A percentile compares a stretch with the other conserved stretches of the same genome.
phyloP scores from a whole-genome alignment of 495 filamentous ascomycete genomes.

The Bacidia rubella region DNA sequence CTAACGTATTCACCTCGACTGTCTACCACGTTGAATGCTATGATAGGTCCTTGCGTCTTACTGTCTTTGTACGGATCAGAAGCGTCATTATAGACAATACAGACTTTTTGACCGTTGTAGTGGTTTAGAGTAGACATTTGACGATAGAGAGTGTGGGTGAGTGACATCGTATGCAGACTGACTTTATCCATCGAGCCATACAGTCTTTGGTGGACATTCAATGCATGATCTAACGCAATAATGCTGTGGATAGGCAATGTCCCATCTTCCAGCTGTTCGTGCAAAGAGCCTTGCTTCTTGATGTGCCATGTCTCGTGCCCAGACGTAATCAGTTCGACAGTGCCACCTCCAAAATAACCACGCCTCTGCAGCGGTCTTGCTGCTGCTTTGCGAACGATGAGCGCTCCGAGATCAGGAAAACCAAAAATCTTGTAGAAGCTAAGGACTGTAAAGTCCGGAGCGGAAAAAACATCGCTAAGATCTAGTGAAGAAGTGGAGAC shows the following conservation, averaged over 20 bases:
- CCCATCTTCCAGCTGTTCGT: slow-evolving; percentile 63
- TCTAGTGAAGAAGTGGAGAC: slow-evolving; percentile 67
- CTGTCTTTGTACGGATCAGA: slow-evolving; percentile 39
- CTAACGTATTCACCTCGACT: slow-evolving; percentile 41
- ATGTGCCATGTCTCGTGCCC: slow-evolving; percentile 49
- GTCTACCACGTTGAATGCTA: slow-evolving; percentile 54
- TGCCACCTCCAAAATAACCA: slow-evolving; percentile 88
- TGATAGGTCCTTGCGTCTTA: slow-evolving; percentile 49
- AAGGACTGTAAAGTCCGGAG: slow-evolving; percentile 77
- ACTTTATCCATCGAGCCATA: slow-evolving; percentile 50
- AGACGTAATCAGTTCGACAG: slow-evolving; percentile 67
- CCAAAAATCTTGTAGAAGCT: slow-evolving; percentile 98
- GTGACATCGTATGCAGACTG: slow-evolving; percentile 46
- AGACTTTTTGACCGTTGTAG: slow-evolving; percentile 41
- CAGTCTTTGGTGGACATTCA: slow-evolving; percentile 48
- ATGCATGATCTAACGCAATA: slow-evolving; percentile 53
- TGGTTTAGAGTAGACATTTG: slow-evolving; percentile 42
- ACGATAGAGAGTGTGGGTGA: slow-evolving; percentile 38
- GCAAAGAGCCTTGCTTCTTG: slow-evolving; percentile 42
- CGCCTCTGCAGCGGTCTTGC: slow-evolving; percentile 46
- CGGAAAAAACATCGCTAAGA: slow-evolving; percentile 41
- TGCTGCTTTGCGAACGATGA: slow-evolving; percentile 69
- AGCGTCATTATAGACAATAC: slow-evolving; percentile 46
- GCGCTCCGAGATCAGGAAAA: slow-evolving; percentile 78
- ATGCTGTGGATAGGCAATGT: slow-evolving; percentile 71